Evolutionary conservation across 1,284 basidiomycete genomes (phyloP).

Genomic region (Takashimella tepidaria): DNA sequence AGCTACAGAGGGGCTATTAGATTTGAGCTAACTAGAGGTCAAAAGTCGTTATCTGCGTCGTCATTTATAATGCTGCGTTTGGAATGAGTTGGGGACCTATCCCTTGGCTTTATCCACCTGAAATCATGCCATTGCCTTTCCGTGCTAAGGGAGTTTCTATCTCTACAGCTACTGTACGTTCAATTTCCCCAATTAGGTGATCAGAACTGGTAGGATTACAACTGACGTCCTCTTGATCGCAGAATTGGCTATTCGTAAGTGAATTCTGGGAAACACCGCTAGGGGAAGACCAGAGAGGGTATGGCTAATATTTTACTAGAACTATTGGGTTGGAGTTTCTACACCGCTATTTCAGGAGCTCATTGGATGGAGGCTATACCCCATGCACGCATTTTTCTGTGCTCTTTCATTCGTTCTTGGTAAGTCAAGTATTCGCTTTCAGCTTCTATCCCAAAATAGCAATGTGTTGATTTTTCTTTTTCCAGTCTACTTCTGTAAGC

Average conservation of each 20-base stretch:
- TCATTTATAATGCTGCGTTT: conserved; percentile 91
- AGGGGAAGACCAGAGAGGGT: no score
- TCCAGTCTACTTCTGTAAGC: conserved; percentile 35
- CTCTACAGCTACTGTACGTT: conserved; percentile 67
- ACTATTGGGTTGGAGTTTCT: conserved; percentile 67
- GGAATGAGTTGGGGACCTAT: conserved; percentile 55
- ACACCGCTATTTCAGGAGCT: conserved; percentile 84
- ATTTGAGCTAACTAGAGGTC: conserved; percentile 6
- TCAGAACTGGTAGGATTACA: conserved; percentile 1
- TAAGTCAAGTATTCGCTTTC: conserved; percentile 7
- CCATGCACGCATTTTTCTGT: conserved; percentile 95
- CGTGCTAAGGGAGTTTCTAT: conserved; percentile 91
- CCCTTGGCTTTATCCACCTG: conserved; percentile 73
- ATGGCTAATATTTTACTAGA: conserved; percentile 16
- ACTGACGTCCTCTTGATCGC: conserved; percentile 1
- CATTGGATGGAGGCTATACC: conserved; percentile 89
- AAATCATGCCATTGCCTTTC: conserved; percentile 88
- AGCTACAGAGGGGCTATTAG: neutral
- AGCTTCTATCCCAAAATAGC: neutral
- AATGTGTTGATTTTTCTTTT: neutral
- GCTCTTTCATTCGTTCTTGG: conserved; percentile 74
- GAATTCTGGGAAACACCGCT: neutral
- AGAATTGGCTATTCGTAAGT: conserved; percentile 64
- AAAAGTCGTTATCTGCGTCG: conserved; percentile 77
- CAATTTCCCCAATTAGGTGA: neutral